Conservation (phyloP, 805 yeast genomes). For the Starmerella asiatica region DNA sequence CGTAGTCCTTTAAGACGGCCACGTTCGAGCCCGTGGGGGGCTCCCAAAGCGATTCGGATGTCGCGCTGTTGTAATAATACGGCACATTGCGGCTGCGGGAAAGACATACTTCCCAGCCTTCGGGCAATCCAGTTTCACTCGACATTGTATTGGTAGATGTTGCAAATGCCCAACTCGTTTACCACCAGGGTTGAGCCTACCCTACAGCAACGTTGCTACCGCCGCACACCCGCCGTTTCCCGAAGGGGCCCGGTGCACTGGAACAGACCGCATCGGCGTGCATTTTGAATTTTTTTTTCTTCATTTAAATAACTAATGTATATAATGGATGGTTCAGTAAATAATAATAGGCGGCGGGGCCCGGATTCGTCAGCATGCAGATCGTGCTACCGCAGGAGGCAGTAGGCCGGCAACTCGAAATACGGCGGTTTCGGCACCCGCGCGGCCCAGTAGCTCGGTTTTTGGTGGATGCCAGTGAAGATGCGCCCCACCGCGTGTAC, state of each 20-base stretch:
- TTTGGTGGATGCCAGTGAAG: slow-evolving; percentile 7
- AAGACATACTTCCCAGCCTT: slow-evolving; percentile 66
- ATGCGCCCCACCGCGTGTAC: slow-evolving; percentile 13
- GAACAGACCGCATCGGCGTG: not conserved
- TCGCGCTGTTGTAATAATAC: slow-evolving; percentile 59
- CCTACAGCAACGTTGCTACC: no score
- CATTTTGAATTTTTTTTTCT: not conserved
- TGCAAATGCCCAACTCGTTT: no score
- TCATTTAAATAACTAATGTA: no score
- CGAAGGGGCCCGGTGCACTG: not conserved
- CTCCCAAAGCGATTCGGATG: slow-evolving; percentile 74
- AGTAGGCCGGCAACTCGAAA: slow-evolving; percentile 5
- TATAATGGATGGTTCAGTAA: no score
- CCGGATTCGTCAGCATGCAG: slow-evolving; percentile 1
- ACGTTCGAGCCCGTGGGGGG: slow-evolving; percentile 75
- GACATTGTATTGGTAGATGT: not conserved
- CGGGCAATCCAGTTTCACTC: slow-evolving; percentile 58
- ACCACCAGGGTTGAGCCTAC: no score
- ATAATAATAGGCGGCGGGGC: no score
- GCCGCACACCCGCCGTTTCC: not conserved
- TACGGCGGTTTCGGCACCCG: slow-evolving; percentile 20
- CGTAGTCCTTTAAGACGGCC: slow-evolving; percentile 42
- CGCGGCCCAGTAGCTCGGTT: slow-evolving; percentile 16
- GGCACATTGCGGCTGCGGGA: slow-evolving; percentile 75
- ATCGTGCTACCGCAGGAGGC: slow-evolving; percentile 15